These are phyloP conservation scores for Trametes cinnabarina DNA, from an alignment of 768 basidiomycete genomes.

Conservation along the genomic window DNA sequence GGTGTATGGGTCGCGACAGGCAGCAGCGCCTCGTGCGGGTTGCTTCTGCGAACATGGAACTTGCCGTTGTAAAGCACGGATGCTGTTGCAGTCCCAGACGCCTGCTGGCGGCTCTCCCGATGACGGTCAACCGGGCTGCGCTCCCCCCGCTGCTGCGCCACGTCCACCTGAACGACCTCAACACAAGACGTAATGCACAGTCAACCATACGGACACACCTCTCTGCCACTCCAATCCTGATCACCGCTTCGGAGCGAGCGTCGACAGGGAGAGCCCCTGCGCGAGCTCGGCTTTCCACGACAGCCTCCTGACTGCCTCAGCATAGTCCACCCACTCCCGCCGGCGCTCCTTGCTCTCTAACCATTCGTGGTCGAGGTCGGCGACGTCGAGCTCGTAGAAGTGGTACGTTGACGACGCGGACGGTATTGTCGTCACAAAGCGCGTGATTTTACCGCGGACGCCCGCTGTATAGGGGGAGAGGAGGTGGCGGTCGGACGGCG, in stretches of 20 bases:
- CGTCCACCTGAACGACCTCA: background rate
- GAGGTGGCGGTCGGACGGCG: background rate
- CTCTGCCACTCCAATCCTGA: background rate
- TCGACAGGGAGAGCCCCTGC: constrained; percentile 69
- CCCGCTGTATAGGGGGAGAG: constrained; percentile 56
- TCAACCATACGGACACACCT: constrained; percentile 2
- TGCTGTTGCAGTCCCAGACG: background rate
- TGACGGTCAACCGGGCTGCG: background rate
- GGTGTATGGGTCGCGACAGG: too few species aligned
- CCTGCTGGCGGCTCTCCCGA: background rate
- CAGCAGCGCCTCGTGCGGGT: too few species aligned
- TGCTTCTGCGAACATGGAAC: too few species aligned
- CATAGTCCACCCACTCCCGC: constrained; percentile 87
- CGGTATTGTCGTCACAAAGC: constrained; percentile 80
- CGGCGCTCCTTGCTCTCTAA: constrained; percentile 74
- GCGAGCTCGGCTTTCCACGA: constrained; percentile 86
- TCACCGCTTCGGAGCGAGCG: constrained; percentile 60
- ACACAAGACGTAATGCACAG: background rate
- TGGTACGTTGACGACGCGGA: constrained; percentile 81
- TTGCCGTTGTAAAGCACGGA: background rate
- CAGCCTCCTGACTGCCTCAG: constrained; percentile 70
- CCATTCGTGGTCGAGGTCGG: constrained; percentile 75
- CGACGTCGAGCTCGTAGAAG: constrained; percentile 87
- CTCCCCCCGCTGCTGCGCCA: background rate
- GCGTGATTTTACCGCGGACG: constrained; percentile 82